A percentile compares a stretch with the other conserved stretches of the same genome.
Conservation (phyloP, 1,284 basidiomycete species). For the Ceratobasidium sp. region DNA sequence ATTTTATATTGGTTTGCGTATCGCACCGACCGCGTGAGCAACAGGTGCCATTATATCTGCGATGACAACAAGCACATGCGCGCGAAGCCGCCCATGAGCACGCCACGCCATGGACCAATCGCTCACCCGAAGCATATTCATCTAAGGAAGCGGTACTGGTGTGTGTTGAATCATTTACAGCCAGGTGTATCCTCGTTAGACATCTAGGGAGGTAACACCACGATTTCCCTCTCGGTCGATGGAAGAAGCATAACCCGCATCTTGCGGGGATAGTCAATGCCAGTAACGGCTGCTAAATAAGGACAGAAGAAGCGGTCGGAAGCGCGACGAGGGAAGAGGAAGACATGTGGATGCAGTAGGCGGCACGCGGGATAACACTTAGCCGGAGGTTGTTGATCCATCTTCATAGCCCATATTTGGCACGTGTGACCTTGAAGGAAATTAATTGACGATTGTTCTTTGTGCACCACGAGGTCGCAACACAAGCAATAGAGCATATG, state of each 20-base stretch:
- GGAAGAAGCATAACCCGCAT: not conserved
- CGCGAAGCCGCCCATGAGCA: not conserved
- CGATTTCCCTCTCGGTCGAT: not conserved
- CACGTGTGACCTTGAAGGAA: not conserved
- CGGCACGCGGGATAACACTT: not conserved
- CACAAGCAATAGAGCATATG: no score
- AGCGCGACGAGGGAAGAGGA: not conserved
- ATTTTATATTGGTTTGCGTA: slow-evolving; percentile 9
- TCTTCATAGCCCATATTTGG: not conserved
- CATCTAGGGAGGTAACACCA: no score
- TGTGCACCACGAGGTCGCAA: no score
- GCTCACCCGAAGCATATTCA: not conserved
- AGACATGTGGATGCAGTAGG: slow-evolving; percentile 1
- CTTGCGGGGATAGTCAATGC: not conserved
- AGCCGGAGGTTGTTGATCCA: not conserved
- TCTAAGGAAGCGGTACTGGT: not conserved
- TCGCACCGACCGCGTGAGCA: not conserved
- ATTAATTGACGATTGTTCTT: no score
- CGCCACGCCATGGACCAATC: not conserved
- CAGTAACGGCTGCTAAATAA: slow-evolving; percentile 15
- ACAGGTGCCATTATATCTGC: not conserved
- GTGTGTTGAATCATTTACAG: no score
- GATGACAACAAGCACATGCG: slow-evolving; percentile 1
- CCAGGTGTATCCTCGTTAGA: not conserved
- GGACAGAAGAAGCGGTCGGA: not conserved